These are phyloP conservation scores for Colletotrichum sp. DNA, from an alignment of 2,329 filamentous ascomycete species.

Conservation along the genomic window DNA sequence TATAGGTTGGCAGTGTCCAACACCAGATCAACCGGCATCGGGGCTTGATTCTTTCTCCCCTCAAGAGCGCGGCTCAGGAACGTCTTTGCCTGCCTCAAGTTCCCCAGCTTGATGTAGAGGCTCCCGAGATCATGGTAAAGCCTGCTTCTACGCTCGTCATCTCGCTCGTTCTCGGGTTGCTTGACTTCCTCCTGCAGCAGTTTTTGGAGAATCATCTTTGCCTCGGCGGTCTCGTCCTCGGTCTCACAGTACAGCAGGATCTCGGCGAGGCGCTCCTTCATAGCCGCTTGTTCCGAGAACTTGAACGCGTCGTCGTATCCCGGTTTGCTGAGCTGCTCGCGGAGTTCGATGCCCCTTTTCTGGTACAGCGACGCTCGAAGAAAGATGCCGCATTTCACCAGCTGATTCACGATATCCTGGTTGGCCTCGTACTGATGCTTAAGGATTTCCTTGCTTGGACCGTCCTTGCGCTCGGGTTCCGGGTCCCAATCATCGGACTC, in stretches of 20 bases:
- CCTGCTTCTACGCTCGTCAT: slow-evolving; percentile 15
- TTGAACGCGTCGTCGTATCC: slow-evolving; percentile 6
- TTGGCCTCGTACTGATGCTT: slow-evolving; percentile 26
- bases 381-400: slow-evolving; percentile 26
- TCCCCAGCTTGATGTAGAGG: slow-evolving; percentile 24
- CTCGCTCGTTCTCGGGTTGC: slow-evolving; percentile 18
- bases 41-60: slow-evolving; percentile 22
- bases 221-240: slow-evolving; percentile 23
- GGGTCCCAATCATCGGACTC: slow-evolving; percentile 27
- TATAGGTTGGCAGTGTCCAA: slow-evolving; percentile 29
- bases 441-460: slow-evolving; percentile 25
- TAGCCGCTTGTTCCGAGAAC: slow-evolving; percentile 21
- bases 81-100: slow-evolving; percentile 22
- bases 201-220: slow-evolving; percentile 23
- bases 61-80: slow-evolving; percentile 28
- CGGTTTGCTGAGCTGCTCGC: slow-evolving; percentile 23
- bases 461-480: slow-evolving; percentile 25
- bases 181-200: slow-evolving; percentile 24
- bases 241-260: slow-evolving; percentile 28
- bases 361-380: slow-evolving; percentile 28
- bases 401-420: slow-evolving; percentile 25
- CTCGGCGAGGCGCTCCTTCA: slow-evolving; percentile 31
- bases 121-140: slow-evolving; percentile 33
- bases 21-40: slow-evolving; percentile 20
- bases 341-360: slow-evolving; percentile 26